Conservation (phyloP, 495 filamentous ascomycete genomes). For the Aspergillus incahuasiensis region DNA sequence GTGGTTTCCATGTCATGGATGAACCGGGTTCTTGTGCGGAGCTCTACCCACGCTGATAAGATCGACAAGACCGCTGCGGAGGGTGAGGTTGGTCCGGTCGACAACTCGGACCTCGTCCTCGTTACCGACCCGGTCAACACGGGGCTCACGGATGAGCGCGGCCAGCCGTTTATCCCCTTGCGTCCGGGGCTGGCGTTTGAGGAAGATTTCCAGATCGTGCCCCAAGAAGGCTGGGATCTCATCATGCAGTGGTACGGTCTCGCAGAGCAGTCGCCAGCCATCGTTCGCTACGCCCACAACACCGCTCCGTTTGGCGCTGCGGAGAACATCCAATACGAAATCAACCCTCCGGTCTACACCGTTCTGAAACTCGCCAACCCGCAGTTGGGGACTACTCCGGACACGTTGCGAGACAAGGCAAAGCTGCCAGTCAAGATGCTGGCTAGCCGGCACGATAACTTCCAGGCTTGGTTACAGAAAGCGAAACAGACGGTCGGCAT, state of each 20-base stretch:
- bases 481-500: constrained; percentile 63
- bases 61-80: constrained; percentile 56
- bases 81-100: constrained; percentile 71
- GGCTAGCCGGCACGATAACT: constrained; percentile 61
- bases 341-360: constrained; percentile 80
- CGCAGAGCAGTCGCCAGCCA: constrained; percentile 61
- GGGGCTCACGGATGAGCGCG: constrained; percentile 48
- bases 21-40: constrained; percentile 63
- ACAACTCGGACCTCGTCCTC: constrained; percentile 67
- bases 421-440: constrained; percentile 56
- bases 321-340: constrained; percentile 73
- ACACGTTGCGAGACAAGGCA: constrained; percentile 55
- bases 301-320: constrained; percentile 52
- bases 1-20: constrained; percentile 80
- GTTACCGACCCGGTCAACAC: constrained; percentile 36
- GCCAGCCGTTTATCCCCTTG: constrained; percentile 67
- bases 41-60: constrained; percentile 50
- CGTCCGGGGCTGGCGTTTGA: constrained; percentile 60
- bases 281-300: constrained; percentile 75
- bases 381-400: constrained; percentile 51
- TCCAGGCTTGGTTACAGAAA: constrained; percentile 67
- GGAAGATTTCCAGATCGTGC: constrained; percentile 73
- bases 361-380: constrained; percentile 70
- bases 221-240: constrained; percentile 73
- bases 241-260: constrained; percentile 80